These are phyloP conservation scores for Fusarium floridanum DNA, from an alignment of 2,329 filamentous ascomycete species.

Conservation along the genomic window DNA sequence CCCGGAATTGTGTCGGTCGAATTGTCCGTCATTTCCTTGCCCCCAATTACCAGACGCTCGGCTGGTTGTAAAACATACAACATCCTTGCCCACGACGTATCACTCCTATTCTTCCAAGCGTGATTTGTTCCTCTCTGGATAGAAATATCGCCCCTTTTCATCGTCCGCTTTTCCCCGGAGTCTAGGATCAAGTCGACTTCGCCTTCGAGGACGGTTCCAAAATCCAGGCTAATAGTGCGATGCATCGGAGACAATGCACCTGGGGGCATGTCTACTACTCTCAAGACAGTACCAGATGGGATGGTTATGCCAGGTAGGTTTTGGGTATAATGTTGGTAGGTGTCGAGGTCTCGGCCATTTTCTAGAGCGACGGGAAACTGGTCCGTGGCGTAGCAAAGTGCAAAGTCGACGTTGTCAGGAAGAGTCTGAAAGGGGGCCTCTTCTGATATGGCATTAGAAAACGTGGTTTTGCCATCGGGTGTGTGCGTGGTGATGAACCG, in stretches of 20 bases:
- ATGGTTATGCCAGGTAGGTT: conserved; percentile 10
- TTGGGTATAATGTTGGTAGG: conserved; percentile 1
- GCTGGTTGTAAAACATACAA: conserved; percentile 3
- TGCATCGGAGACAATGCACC: conserved; percentile 4
- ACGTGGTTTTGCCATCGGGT: conserved; percentile 1
- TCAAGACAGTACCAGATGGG: background rate
- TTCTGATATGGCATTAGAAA: conserved; percentile 1
- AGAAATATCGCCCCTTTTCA: conserved; percentile 3
- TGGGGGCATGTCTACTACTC: conserved; percentile 4
- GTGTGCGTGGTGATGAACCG: conserved; percentile 8
- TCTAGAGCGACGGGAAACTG: background rate
- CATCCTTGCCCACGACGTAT: background rate
- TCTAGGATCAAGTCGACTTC: conserved; percentile 5
- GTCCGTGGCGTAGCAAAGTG: conserved; percentile 12
- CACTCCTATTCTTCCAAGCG: background rate
- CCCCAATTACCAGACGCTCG: background rate
- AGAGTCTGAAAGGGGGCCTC: background rate
- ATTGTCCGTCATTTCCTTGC: background rate
- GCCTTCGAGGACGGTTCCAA: background rate
- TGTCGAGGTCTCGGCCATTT: background rate
- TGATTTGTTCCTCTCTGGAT: conserved; percentile 7
- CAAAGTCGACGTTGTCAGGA: conserved; percentile 4
- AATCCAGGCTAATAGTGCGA: conserved; percentile 6
- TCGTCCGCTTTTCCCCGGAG: background rate
- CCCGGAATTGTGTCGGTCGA: background rate